Evolutionary conservation across 306 rosid species (phyloP), one percentile per base, ranked within the genome.

Genomic region (Purshia tridentata): DNA sequence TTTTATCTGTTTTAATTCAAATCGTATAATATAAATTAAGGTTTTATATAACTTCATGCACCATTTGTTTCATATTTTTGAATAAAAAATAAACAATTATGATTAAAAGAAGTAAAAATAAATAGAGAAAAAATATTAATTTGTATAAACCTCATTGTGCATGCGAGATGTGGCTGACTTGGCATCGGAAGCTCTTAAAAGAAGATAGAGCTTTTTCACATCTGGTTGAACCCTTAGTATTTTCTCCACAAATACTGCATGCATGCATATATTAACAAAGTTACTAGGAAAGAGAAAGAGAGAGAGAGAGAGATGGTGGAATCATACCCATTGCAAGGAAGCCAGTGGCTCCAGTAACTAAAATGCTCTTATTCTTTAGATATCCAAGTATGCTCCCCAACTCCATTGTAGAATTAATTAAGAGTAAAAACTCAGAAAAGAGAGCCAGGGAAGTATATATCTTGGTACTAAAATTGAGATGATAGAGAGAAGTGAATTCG

Each of bases 161-260:
- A 80, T 6, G 46, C 79, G 76, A 23, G 29, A 15, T 52, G 39
- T 35, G 8, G 83, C 79, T 3, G 66, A 53, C 18, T 45, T 6
- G 9, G 3, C 1, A 20, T 80, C 67, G 1, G 76, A 9, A 35
- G 76, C 76, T 68, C 79, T 68, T 19, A 80, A 2, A 53, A 80
- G 76, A 68, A 80, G 79, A 72, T 78, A 78, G 6, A 78, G 4
- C 20, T 19, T 78, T 48, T 78, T 72, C 51, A 71, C 67, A n/a
- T 78, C 58, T 54, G 81, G 81, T 64, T 72, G 67, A 64, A 64
- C 67, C 19, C 81, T 78, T 16, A 64, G 23, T 16, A 74, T n/a
- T 63, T 79, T 74, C 71, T 79, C 83, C 55, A 79, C 76, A 23
- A 79, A 20, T 53, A 76, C 75, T 76, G 70, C 62, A 20, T 39